Base-by-base conservation (phyloP, 257 asterid genomes). In the Solanum sejunctum region DNA sequence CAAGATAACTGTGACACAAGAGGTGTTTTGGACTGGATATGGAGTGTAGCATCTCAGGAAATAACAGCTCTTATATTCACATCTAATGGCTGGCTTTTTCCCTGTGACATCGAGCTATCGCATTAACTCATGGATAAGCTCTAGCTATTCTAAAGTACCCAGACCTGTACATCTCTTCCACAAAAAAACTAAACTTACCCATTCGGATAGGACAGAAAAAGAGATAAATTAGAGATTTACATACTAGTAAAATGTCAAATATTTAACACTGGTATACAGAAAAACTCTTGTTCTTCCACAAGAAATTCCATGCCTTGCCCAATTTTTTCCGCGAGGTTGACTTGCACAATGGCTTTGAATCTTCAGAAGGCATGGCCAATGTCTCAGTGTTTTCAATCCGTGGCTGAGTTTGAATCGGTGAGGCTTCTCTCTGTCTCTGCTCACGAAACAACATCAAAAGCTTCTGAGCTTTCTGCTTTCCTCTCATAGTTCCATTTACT, bases 381-480 rank as follows among this genome's bases (percentile, higher is more conserved):
- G 10, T 77, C 26, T 89, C 93, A 11, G 83, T 54, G 69, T 86
- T 87, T 86, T 90, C 92, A 2, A 88, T 67, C 81, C 41, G 86
- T 1, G 84, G 86, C 52, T 61, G 87, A 8, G 88, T 55, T 1
- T 90, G 86, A 16, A 12, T 87, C 1, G 95, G 86, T 17, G 97
- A 85, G 5, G 92, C 94, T 63, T 95, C 99, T 39, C 95, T 90
- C 88, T 97, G 97, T 83, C 99, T 84, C 90, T 95, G 98, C 89
- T 97, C 99, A 2, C 99, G 85, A 81, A 97, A 97, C 82, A 97
- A 69, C 99, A 93, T 94, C 87, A 95, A 89, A 85, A 97, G 99
- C 92, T 95, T 97, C 87, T 94, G 98, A 18, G 99, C 98, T 84
- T 97, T 97, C 91, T 97, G 99, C 63, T 93, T 97, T 80, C 99